A percentile compares a stretch with the other conserved stretches of the same genome.
phyloP scores from a whole-genome alignment of 202 grass and related monocot genomes.

The Zizania palustris region DNA sequence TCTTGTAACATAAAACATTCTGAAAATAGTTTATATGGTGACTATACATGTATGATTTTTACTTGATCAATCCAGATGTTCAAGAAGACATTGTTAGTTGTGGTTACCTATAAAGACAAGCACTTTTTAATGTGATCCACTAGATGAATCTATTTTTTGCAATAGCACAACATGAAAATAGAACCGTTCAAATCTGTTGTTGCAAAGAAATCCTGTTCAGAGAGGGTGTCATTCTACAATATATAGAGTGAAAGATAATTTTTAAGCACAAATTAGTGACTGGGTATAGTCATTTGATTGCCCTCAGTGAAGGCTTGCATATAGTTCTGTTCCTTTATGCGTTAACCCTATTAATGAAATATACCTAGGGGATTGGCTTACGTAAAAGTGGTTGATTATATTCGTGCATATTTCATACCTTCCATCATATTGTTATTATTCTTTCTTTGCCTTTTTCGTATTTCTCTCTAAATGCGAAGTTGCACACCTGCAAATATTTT shows the following conservation, averaged over 20 bases:
- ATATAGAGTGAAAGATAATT: too few relatives aligned
- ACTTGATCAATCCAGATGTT: background rate
- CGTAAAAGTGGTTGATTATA: background rate
- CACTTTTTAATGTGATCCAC: background rate
- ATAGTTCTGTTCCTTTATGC: too few relatives aligned
- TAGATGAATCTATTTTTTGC: background rate
- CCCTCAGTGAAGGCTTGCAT: too few relatives aligned
- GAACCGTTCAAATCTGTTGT: background rate
- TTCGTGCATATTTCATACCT: background rate
- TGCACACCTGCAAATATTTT: background rate
- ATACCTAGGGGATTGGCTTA: too few relatives aligned
- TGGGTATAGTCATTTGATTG: too few relatives aligned
- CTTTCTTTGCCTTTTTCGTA: background rate
- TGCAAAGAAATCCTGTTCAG: background rate
- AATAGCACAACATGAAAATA: background rate
- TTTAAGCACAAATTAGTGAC: too few relatives aligned
- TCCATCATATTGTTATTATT: constrained; percentile 2
- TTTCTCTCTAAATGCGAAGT: background rate
- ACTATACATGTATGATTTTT: background rate
- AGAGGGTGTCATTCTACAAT: too few relatives aligned
- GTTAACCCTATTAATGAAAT: too few relatives aligned
- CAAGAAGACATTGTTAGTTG: background rate
- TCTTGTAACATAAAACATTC: background rate
- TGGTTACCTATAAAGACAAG: background rate
- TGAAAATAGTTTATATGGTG: background rate